Percentiles rank a stretch among this genome's conserved stretches.
Evolutionary conservation across 139 green algal species (phyloP).

Genomic region (Haematococcus sp.): DNA sequence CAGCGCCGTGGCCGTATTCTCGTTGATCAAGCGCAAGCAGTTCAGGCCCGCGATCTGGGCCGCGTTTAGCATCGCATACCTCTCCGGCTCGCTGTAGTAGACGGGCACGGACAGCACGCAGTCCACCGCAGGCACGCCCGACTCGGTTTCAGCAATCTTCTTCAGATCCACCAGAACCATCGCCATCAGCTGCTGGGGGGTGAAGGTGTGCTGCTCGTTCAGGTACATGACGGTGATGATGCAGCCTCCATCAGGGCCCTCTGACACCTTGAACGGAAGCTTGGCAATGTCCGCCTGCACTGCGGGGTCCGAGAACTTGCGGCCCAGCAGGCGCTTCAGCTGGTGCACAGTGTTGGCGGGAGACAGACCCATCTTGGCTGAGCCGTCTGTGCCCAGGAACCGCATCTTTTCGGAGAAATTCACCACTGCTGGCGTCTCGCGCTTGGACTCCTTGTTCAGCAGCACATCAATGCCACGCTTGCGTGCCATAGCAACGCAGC

Average conservation of each 20-base stretch:
- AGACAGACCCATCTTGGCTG: slow-evolving; percentile 77
- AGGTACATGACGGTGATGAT: slow-evolving; percentile 74
- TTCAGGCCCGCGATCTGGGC: slow-evolving; percentile 81
- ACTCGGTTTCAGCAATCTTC: slow-evolving; percentile 85
- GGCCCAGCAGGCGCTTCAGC: slow-evolving; percentile 94
- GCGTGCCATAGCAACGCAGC: slow-evolving; percentile 83
- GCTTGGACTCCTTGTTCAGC: slow-evolving; percentile 95
- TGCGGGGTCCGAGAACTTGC: slow-evolving; percentile 77
- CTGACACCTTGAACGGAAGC: slow-evolving; percentile 73
- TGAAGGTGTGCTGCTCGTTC: slow-evolving; percentile 55
- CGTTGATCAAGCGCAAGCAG: slow-evolving; percentile 93
- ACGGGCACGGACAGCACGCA: slow-evolving; percentile 89
- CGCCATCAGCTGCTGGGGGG: slow-evolving; percentile 78
- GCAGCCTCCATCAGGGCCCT: slow-evolving; percentile 72
- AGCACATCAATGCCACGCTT: slow-evolving; percentile 90
- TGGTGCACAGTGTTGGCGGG: slow-evolving; percentile 90
- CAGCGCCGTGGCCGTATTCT: slow-evolving; percentile 94
- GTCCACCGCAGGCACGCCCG: slow-evolving; percentile 80
- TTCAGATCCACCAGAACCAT: slow-evolving; percentile 92
- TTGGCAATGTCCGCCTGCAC: slow-evolving; percentile 75
- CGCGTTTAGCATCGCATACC: slow-evolving; percentile 81
- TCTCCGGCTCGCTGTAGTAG: slow-evolving; percentile 85
- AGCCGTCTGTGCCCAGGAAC: slow-evolving; percentile 79
- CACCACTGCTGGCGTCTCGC: slow-evolving; percentile 88
- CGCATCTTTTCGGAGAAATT: slow-evolving; percentile 87